Evolutionary conservation across 2,329 filamentous ascomycete species (phyloP), one percentile per base, ranked within the genome.

Genomic region (Aspergillus puulaauensis): DNA sequence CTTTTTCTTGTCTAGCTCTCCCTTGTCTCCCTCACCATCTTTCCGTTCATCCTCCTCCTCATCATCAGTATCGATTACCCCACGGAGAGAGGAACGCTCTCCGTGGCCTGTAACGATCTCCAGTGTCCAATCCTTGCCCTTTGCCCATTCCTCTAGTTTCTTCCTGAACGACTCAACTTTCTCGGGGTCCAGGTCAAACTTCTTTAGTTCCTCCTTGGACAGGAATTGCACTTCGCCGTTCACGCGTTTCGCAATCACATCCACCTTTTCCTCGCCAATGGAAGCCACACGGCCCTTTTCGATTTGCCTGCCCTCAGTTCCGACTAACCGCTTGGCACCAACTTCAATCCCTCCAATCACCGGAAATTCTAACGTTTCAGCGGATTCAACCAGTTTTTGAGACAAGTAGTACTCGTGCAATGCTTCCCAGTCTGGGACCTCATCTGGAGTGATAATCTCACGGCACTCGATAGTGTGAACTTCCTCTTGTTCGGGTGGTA

Each of bases 401-500:
- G 68, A 60, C 35, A 68, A 58, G 8, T 67, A 70, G 58, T 71
- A 71, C 44, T 65, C 69, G 56, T 67, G 76, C 49, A 74, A 71
- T 14, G 72, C 68, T 44, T 76, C 72, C 77, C 81, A 84, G 67
- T 72, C 78, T 47, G 70, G 72, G 61, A 79, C 73, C 43, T 85
- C 82, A 11, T 85, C 77, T 37, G 86, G 82, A 2, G 77, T 71
- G 21, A 93, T 78, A 52, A 97, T 87, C 55, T 88, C 85, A 24
- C 85, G 84, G 71, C 93, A 97, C 61, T 82, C 84, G 60, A 97
- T 92, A 9, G 84, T 77, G 70, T 96, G 89, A 6, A 91, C 87
- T 57, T 85, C 84, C 54, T 89, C 89, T 61, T 91, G 88, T 66
- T 89, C 86, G 0, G 91, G 90, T 0, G 93, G 92, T 54, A 89